phyloP scores from a whole-genome alignment of 495 filamentous ascomycete species.

The Penicillium robsamsonii region DNA sequence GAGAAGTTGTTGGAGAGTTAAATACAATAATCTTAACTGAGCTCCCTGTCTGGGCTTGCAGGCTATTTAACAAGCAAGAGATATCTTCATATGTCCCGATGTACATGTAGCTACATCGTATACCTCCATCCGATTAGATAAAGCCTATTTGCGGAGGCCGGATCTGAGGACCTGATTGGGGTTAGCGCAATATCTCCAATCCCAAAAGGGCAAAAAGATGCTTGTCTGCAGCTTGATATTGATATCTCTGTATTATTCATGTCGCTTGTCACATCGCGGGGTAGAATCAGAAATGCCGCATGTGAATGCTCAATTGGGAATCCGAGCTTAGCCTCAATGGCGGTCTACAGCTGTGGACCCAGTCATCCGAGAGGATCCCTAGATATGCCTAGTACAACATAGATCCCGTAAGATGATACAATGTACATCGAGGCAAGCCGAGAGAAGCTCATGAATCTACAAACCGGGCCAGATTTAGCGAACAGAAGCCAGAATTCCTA shows the following conservation, averaged over 20 bases:
- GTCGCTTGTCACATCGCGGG: conserved; percentile 1
- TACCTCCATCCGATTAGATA: conserved; percentile 22
- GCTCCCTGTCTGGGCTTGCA: background rate
- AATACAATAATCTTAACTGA: background rate
- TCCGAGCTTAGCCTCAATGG: background rate
- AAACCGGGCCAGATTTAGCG: background rate
- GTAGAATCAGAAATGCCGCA: background rate
- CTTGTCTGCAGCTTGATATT: conserved; percentile 16
- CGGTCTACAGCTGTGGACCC: background rate
- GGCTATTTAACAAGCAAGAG: conserved; percentile 1
- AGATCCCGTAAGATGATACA: background rate
- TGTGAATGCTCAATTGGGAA: background rate
- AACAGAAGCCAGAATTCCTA: conserved; percentile 6
- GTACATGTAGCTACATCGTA: background rate
- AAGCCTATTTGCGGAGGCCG: conserved; percentile 25
- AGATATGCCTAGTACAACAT: background rate
- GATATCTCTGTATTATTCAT: conserved; percentile 3
- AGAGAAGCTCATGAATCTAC: background rate
- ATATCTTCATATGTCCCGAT: background rate
- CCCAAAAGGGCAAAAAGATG: conserved; percentile 23
- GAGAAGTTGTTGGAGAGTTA: background rate
- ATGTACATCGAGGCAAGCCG: background rate
- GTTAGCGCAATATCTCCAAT: conserved; percentile 17
- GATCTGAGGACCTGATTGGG: conserved; percentile 28
- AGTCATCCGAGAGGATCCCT: background rate